A percentile compares a stretch with the other conserved stretches of the same genome.
Evolutionary conservation across 2,329 filamentous ascomycete genomes (phyloP).

Genomic region (Coniochaeta pulveracea): DNA sequence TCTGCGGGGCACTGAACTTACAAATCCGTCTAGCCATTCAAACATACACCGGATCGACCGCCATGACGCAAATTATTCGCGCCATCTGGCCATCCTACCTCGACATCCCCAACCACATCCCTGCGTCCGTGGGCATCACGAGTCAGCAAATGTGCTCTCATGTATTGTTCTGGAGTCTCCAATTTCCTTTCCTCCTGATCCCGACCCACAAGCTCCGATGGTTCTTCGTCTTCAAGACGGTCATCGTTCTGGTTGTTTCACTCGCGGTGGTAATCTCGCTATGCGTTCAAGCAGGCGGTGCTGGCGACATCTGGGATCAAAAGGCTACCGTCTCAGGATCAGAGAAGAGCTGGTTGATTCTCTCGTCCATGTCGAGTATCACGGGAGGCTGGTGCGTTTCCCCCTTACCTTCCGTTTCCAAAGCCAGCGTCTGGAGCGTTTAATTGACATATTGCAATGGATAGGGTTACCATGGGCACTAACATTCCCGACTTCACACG

Average conservation of each 20-base stretch:
- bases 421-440: too few relatives aligned
- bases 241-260: constrained; percentile 25
- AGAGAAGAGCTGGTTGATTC: constrained; percentile 39
- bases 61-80: constrained; percentile 18
- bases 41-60: constrained; percentile 18
- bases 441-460: constrained; percentile 7
- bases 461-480: constrained; percentile 28
- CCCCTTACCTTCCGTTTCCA: constrained; percentile 5
- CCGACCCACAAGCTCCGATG: constrained; percentile 29
- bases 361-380: constrained; percentile 16
- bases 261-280: constrained; percentile 28
- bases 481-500: constrained; percentile 45
- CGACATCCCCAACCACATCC: constrained; percentile 25
- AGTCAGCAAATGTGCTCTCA: constrained; percentile 24
- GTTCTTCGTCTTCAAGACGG: constrained; percentile 27
- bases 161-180: constrained; percentile 25
- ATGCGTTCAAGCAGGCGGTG: constrained; percentile 35
- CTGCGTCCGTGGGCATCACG: constrained; percentile 24
- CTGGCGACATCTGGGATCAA: constrained; percentile 25
- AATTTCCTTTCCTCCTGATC: constrained; percentile 27
- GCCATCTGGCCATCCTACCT: constrained; percentile 28
- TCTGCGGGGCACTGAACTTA: constrained; percentile 1
- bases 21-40: constrained; percentile 14
- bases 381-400: constrained; percentile 5
- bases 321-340: constrained; percentile 23